Evolutionary conservation across 257 asterid species (phyloP), one percentile per base, ranked within the genome.

Genomic region (Henckelia pumila): DNA sequence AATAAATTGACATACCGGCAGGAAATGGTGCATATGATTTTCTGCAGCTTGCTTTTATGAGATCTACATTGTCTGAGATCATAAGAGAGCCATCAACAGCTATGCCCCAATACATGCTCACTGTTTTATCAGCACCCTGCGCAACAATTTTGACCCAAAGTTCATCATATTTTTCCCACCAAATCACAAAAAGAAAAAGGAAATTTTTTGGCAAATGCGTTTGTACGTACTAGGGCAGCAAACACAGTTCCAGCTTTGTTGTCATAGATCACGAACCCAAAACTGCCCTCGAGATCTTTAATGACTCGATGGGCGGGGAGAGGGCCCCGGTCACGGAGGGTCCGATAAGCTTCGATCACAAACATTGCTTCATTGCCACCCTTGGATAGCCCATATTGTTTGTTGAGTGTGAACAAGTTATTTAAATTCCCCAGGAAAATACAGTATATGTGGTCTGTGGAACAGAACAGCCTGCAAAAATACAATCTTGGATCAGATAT

Each of bases 1-100:
- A 33, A 6, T 17, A 16, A n/a, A 24, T 64, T 28, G 7, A 66
- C 76, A 60, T 87, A 93, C 98, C 97, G 8, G 84, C n/a, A 40
- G 99, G 99, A 73, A 94, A 94, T 55, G 99, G 97, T 57, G 93
- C 97, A 63, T 83, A 94, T 16, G 99, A 94, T 66, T 91, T 91
- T 10, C 86, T 82, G 62, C 99, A 94, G 81, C 95, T 87, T 30
- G 89, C 79, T 77, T 94, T 94, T 1, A 83, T 69, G 22, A 81
- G 75, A 56, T 65, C 78, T 68, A 81, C 87, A 82, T 79, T 63
- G 76, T 94, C 99, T 32, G 97, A 88, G 69, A 94, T 84, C 88
- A 94, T 82, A 21, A 94, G 84, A 59, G 97, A 86, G 37, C 95
- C 97, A 78, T 88, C 95, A 7, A 81, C 72, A 5, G 95, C 80